Evolutionary conservation across 352 stramenopile species (phyloP).

Genomic region (Pythium myriotylum): DNA sequence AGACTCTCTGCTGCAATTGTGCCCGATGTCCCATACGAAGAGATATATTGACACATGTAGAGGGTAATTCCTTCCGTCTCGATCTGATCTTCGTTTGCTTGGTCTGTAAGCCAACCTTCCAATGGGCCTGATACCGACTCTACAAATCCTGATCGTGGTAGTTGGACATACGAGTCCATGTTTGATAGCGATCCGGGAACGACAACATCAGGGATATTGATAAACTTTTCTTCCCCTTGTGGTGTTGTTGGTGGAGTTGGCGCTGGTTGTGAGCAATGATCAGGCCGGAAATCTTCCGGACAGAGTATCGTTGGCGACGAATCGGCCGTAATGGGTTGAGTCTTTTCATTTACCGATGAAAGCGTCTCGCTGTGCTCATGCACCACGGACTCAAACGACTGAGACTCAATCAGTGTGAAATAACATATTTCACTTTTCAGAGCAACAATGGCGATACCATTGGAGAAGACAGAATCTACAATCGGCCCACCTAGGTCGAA

Average conservation of each 20-base stretch:
- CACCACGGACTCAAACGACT: no score
- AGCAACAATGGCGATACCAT: conserved; percentile 12
- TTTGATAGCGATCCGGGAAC: conserved; percentile 6
- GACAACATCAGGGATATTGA: conserved; percentile 33
- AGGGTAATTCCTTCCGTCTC: conserved; percentile 34
- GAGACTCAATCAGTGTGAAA: conserved; percentile 15
- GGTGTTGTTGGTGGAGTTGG: neutral
- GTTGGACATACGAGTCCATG: conserved; percentile 22
- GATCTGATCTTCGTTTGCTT: conserved; percentile 22
- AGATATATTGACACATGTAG: conserved; percentile 47
- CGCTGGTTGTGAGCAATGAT: conserved; percentile 10
- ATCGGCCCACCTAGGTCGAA: conserved; percentile 63
- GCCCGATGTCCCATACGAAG: conserved; percentile 33
- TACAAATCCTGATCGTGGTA: conserved; percentile 17
- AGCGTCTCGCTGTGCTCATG: no score
- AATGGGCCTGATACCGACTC: conserved; percentile 5
- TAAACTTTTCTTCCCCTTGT: conserved; percentile 16
- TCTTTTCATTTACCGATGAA: no score
- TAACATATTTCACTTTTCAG: conserved; percentile 27
- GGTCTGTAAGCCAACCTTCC: conserved; percentile 25
- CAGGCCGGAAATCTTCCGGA: neutral
- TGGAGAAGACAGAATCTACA: conserved; percentile 43
- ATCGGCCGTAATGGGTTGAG: no score
- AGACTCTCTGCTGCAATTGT: conserved; percentile 47
- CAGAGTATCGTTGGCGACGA: neutral